phyloP scores from a whole-genome alignment of 1,284 basidiomycete species.

The Cutaneotrichosporon arboriforme region DNA sequence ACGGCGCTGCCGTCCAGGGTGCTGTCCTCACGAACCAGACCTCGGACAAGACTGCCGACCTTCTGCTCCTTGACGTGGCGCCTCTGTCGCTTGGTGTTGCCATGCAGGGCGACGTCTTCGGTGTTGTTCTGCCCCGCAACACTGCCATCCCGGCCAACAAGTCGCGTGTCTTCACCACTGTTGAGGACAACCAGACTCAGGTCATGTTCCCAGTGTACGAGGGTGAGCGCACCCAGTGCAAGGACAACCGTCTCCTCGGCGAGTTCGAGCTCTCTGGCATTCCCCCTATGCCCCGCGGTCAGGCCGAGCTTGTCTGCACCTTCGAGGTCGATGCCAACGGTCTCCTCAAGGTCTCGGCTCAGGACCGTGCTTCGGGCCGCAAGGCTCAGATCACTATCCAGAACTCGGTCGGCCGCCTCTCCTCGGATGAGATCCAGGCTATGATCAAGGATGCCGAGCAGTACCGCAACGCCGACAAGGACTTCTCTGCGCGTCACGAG shows the following conservation, averaged over 20 bases:
- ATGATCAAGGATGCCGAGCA: conserved; percentile 98
- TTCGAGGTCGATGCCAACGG: conserved; percentile 98
- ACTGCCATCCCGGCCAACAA: conserved; percentile 97
- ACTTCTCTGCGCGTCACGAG: conserved; percentile 91
- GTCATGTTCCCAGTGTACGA: conserved; percentile 98
- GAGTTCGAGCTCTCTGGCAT: conserved; percentile 97
- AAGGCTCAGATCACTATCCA: conserved; percentile 82
- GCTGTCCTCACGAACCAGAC: conserved; percentile 94
- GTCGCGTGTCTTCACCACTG: conserved; percentile 90
- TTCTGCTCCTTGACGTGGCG: conserved; percentile 91
- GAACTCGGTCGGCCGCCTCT: conserved; percentile 89
- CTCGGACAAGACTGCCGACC: conserved; percentile 90
- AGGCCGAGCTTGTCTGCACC: conserved; percentile 91
- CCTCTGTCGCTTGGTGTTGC: conserved; percentile 96
- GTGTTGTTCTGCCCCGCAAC: conserved; percentile 84
- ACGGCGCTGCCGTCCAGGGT: conserved; percentile 95
- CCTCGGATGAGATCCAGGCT: conserved; percentile 88
- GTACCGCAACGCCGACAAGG: conserved; percentile 93
- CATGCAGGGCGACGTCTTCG: conserved; percentile 97
- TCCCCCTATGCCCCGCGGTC: conserved; percentile 92
- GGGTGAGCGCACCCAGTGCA: conserved; percentile 84
- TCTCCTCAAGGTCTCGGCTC: conserved; percentile 83
- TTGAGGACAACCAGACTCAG: conserved; percentile 96
- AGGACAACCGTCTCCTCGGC: conserved; percentile 92
- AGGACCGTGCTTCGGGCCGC: conserved; percentile 90